These are phyloP conservation scores for Plasmodium fragile DNA, from an alignment of 169 alveolate genomes.

Conservation along the genomic window DNA sequence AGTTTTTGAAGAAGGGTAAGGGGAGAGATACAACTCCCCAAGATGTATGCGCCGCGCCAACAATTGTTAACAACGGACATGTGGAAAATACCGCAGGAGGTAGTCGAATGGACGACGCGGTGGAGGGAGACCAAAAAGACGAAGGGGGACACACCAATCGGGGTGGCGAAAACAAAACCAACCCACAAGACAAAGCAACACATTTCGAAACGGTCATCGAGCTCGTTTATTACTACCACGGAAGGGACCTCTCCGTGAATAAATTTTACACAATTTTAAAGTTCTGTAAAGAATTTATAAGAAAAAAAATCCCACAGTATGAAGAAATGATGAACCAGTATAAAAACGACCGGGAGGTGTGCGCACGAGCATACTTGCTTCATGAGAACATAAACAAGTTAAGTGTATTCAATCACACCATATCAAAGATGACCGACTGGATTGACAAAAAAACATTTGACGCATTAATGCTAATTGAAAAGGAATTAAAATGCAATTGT, in stretches of 20 bases:
- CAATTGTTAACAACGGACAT: neutral
- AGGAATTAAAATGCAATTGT: constrained; percentile 56
- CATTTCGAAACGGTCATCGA: constrained; percentile 66
- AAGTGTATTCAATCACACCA: constrained; percentile 64
- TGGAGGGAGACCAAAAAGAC: neutral
- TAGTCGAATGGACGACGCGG: neutral
- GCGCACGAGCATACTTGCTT: constrained; percentile 46
- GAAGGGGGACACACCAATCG: neutral
- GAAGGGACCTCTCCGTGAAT: constrained; percentile 42
- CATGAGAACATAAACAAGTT: constrained; percentile 45
- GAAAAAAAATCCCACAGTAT: constrained; percentile 48
- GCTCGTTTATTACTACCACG: constrained; percentile 54
- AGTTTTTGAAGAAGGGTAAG: constrained; percentile 9
- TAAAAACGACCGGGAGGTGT: constrained; percentile 36
- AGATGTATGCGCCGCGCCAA: neutral
- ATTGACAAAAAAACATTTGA: constrained; percentile 69
- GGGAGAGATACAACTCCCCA: neutral
- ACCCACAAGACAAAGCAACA: neutral
- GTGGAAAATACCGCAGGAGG: neutral
- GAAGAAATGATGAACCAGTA: constrained; percentile 68
- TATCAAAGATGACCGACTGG: constrained; percentile 72
- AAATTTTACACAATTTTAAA: constrained; percentile 47
- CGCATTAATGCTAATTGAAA: constrained; percentile 71
- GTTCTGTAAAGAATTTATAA: constrained; percentile 60
- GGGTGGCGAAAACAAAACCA: neutral